These are phyloP conservation scores for Apiotrichum porosum DNA, from an alignment of 1,284 basidiomycete genomes.

Conservation along the genomic window DNA sequence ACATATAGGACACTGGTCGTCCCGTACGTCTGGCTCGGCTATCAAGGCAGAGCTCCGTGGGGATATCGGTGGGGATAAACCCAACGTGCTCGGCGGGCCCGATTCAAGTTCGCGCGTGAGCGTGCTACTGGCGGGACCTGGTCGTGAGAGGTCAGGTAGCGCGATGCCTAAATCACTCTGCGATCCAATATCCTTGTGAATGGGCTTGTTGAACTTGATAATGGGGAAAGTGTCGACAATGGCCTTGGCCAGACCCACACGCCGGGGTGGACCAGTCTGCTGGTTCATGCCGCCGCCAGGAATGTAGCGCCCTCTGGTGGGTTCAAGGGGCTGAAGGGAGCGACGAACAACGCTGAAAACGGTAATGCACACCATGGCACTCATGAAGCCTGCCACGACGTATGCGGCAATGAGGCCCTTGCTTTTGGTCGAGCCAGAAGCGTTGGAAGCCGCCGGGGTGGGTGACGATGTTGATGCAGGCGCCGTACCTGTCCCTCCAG, in stretches of 20 bases:
- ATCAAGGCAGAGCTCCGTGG: background rate
- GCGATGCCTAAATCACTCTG: slow-evolving; percentile 1
- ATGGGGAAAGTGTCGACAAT: slow-evolving; percentile 91
- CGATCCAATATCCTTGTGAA: background rate
- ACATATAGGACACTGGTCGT: slow-evolving; percentile 87
- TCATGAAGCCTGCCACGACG: slow-evolving; percentile 76
- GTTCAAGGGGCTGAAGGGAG: slow-evolving; percentile 54
- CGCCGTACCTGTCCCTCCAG: too few species aligned
- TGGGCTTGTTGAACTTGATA: slow-evolving; percentile 65
- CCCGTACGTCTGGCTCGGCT: slow-evolving; percentile 18
- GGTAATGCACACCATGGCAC: slow-evolving; percentile 58
- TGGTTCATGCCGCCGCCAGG: slow-evolving; percentile 6
- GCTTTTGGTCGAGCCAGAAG: slow-evolving; percentile 17
- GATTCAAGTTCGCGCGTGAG: background rate
- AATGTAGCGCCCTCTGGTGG: slow-evolving; percentile 1
- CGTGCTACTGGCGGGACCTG: slow-evolving; percentile 1
- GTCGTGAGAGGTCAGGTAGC: slow-evolving; percentile 4
- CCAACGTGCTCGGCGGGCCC: background rate
- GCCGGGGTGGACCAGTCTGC: slow-evolving; percentile 53
- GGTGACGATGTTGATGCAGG: slow-evolving; percentile 16
- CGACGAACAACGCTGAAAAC: slow-evolving; percentile 54
- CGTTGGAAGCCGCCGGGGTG: slow-evolving; percentile 8
- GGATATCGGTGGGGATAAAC: too few species aligned
- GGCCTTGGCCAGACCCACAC: slow-evolving; percentile 71
- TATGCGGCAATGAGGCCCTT: slow-evolving; percentile 68